Evolutionary conservation across 2,329 filamentous ascomycete genomes (phyloP).

Genomic region (Shiraia bambusicola): DNA sequence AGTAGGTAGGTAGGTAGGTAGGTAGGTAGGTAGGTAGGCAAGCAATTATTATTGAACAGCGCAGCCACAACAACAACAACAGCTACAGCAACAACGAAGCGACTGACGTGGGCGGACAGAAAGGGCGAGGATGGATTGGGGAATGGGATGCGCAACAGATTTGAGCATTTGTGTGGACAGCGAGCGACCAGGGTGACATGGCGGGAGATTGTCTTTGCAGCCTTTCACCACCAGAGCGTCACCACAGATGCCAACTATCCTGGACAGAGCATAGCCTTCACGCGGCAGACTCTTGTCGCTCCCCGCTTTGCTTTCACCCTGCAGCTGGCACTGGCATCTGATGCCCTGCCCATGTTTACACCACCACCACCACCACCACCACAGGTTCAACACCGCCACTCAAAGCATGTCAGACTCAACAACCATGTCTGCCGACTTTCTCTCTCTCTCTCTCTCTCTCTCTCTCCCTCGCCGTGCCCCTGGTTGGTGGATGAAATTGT

Average conservation of each 20-base stretch:
- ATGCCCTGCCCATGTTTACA: constrained; percentile 21
- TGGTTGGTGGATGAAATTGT: constrained; percentile 21
- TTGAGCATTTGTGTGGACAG: constrained; percentile 29
- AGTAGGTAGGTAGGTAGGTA: no score
- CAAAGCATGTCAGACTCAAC: constrained; percentile 10
- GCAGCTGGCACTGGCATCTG: no score
- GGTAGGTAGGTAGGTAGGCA: no score
- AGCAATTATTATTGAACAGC: no score
- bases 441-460: constrained; percentile 21
- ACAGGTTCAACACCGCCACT: constrained; percentile 15
- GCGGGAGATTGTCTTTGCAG: constrained; percentile 20
- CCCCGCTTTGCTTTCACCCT: no score
- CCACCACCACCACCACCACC: constrained; percentile 10
- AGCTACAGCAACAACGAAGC: constrained; percentile 15
- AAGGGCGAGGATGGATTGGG: constrained; percentile 20
- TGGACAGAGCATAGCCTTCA: constrained; percentile 9
- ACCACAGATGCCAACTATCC: constrained; percentile 9
- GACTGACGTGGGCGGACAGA: constrained; percentile 26
- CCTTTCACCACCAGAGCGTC: constrained; percentile 17
- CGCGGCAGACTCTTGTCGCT: constrained; percentile 17
- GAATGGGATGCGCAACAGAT: constrained; percentile 21
- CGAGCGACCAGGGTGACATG: constrained; percentile 18
- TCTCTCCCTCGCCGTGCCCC: constrained; percentile 14
- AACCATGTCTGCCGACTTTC: constrained; percentile 19
- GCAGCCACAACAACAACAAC: constrained; percentile 17